Base-by-base conservation (phyloP, 208 protist species). In the Angomonas ambiguus region DNA sequence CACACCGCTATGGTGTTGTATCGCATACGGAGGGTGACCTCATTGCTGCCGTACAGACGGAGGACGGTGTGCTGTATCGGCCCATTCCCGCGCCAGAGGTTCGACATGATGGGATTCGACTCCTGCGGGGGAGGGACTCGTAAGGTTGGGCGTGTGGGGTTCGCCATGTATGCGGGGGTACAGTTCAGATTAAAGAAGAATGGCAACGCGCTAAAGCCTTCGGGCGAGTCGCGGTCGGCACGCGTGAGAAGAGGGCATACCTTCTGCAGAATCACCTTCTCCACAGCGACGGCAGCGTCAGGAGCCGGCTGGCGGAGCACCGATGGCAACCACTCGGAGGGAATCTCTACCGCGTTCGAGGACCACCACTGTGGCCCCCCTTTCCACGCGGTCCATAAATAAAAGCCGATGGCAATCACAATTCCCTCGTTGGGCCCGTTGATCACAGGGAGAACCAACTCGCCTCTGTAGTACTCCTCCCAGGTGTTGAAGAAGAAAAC, bases 341-440 rank as follows among this genome's bases (percentile, higher is more conserved):
- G 74, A 20, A 88, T 41, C 59, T 74, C 74, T 13, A 93, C 27
- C 34, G 71, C 68, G 75, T 87, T 82, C 30, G 70, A 60, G 57
- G 62, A 62, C 86, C 88, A 95, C 80, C 80, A 93, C 74, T 80
- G 72, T 32, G 85, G 83, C 8, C 87, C 87, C 4, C 80, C 86
- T 3, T 74, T 35, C 38, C 42, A 79, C 49, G 83, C 83, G 28
- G 87, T 93, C 65, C 80, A 79, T 25, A 94, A 51, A 59, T 88
- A 91, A 25, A 92, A 38, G 35, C 22, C 11, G 41, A 91, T 79
- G 31, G 64, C 75, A 10, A 93, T 56, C 27, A 91, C 8, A n/a
- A 96, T 82, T 18, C 91, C 93, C 64, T 96, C 93, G 67, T 92
- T 96, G 20, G 93, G 87, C 20, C 93, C 91, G 71, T 96, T 96